Conservation (phyloP, 495 filamentous ascomycete species). For the Sabuloglossum arenarium region DNA sequence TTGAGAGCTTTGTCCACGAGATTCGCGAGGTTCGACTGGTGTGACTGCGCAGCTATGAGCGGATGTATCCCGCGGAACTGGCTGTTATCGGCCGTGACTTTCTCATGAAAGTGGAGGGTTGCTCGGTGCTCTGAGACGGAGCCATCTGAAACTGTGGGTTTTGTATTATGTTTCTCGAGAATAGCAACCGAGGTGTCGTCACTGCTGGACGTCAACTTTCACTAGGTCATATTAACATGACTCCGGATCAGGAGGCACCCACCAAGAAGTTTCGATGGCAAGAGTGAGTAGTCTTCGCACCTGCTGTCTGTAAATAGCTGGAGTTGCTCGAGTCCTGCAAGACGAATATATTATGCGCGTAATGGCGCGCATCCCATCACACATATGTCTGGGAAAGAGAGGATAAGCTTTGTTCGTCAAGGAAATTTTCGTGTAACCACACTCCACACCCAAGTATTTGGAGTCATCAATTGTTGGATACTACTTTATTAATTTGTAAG, state of each 20-base stretch:
- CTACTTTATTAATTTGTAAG: too few species aligned
- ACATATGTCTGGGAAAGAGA: too few species aligned
- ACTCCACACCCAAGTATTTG: too few species aligned
- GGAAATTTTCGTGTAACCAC: too few species aligned
- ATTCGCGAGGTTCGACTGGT: conserved; percentile 41
- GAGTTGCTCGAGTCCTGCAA: background rate
- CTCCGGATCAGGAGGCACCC: background rate
- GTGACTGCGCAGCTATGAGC: conserved; percentile 44
- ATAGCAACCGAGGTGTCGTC: conserved; percentile 90
- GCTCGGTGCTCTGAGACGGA: conserved; percentile 14
- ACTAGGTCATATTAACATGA: background rate
- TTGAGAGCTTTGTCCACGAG: conserved; percentile 44
- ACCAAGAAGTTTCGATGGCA: conserved; percentile 6
- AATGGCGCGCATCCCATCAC: background rate
- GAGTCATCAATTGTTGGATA: too few species aligned
- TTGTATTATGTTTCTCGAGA: conserved; percentile 32
- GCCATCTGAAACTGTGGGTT: background rate
- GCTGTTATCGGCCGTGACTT: conserved; percentile 56
- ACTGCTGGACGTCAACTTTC: conserved; percentile 20
- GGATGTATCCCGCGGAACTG: conserved; percentile 61
- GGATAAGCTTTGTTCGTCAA: too few species aligned
- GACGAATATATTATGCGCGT: background rate
- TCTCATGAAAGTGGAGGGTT: conserved; percentile 57
- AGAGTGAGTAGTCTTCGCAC: conserved; percentile 1
- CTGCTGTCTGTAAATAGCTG: background rate